Evolutionary conservation across 805 yeast genomes (phyloP), one percentile per base, ranked within the genome.

Genomic region (Candida multigemmis): DNA sequence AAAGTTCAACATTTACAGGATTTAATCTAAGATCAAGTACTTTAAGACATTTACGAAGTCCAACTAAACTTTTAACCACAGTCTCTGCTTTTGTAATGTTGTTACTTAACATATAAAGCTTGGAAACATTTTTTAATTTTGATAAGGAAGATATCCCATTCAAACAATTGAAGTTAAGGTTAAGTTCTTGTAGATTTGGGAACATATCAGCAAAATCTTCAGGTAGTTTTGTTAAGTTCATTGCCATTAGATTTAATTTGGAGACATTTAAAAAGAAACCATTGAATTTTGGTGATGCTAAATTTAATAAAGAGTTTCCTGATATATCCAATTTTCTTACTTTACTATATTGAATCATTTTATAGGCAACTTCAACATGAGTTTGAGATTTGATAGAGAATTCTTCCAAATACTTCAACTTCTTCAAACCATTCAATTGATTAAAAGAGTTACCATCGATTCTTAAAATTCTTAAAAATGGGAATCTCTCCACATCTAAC

Each of bases 21-120:
- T 71, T 71, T 29, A 70, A 60, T 19, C 77, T 50, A 25, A 69
- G 30, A 40, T 71, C 78, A 11, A 71, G 38, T 6, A 56, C 46
- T 30, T 42, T 48, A 34, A 71, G 38, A 3, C 50, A 39, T 3
- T 33, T 27, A 22, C 73, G 41, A 1, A 53, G 37, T 0, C 48
- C 50, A 4, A 49, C 37, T 16, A 57, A 34, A 2, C 58, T 47
- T 4, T 42, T 37, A 7, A 70, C 35, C 2, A 65, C 34, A 8
- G 38, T 40, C 19, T 51, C 58, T 4, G 61, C 42, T 16, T 46
- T 51, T 5, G 38, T 27, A n/a, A 71, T 38, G 20, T 56, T 50
- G 36, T 71, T 71, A 33, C 74, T 67, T 10, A 71, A 51, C 23
- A 69, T 31, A 26, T 53, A 60, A 22, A 71, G 41, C 30, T 56